Evolutionary conservation across 345 rosid species (phyloP).

Genomic region (Hibiscus trionum): DNA sequence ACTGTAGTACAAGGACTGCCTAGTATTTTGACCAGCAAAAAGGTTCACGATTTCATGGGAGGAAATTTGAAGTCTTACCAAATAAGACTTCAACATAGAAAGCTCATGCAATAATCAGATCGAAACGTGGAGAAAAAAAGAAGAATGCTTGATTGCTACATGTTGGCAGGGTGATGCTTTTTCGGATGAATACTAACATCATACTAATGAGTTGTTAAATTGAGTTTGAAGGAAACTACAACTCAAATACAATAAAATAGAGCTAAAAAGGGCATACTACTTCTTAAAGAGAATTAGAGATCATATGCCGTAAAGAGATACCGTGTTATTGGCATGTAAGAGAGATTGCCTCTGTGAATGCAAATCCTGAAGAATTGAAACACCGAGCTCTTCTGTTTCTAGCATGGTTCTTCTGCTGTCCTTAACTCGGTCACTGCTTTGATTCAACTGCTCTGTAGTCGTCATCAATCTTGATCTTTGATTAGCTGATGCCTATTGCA

Average conservation of each 20-base stretch:
- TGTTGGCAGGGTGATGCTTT: not conserved
- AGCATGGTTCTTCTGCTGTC: conserved; percentile 89
- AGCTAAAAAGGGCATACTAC: not conserved
- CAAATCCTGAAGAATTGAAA: conserved; percentile 90
- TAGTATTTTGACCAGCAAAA: not conserved
- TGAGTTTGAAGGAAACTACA: not conserved
- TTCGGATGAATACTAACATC: not conserved
- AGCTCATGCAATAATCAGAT: not conserved
- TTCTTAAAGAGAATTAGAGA: not conserved
- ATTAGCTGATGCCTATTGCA: conserved; percentile 75
- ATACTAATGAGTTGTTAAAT: not conserved
- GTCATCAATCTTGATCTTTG: conserved; percentile 78
- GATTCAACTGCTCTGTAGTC: conserved; percentile 67
- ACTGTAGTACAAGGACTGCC: not conserved
- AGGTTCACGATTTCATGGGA: not conserved
- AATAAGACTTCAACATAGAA: not conserved
- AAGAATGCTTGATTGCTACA: not conserved
- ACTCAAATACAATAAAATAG: not conserved
- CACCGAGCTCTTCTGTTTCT: conserved; percentile 97
- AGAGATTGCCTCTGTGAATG: conserved; percentile 88
- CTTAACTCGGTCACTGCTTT: conserved; percentile 61
- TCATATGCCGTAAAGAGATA: conserved; percentile 14
- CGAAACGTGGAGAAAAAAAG: not conserved
- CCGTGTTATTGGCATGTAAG: conserved; percentile 64
- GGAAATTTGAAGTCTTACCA: not conserved